Percentiles rank a stretch among this genome's conserved stretches.
phyloP scores from a whole-genome alignment of 2,329 filamentous ascomycete genomes.

The Gnomoniopsis smithogilvyi region DNA sequence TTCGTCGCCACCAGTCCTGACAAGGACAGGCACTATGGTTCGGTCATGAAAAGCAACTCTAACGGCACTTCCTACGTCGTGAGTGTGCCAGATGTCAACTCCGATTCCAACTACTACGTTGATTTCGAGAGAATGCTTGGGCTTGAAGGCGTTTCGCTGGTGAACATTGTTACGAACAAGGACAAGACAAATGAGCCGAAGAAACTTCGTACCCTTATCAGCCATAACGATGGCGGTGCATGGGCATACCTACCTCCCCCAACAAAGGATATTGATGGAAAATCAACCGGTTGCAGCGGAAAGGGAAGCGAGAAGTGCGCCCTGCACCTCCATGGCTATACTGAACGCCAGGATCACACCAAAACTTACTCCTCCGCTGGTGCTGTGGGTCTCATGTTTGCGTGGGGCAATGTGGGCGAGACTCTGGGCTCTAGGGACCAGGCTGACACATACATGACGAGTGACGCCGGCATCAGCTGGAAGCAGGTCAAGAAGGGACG shows the following conservation, averaged over 20 bases:
- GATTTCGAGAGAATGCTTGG: conserved; percentile 96
- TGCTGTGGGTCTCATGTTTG: conserved; percentile 88
- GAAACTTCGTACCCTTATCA: conserved; percentile 85
- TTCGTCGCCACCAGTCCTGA: conserved; percentile 78
- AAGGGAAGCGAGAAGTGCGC: conserved; percentile 62
- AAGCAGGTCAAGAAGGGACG: conserved; percentile 78
- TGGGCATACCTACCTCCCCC: conserved; percentile 81
- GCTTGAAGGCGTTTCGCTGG: conserved; percentile 83
- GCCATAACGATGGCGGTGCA: conserved; percentile 90
- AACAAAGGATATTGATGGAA: conserved; percentile 64
- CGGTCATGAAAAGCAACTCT: conserved; percentile 96
- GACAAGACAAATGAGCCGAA: conserved; percentile 67
- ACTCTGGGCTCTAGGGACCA: conserved; percentile 64
- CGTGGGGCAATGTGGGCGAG: conserved; percentile 82
- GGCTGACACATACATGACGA: conserved; percentile 86
- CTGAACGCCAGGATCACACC: conserved; percentile 76
- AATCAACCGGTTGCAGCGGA: conserved; percentile 67
- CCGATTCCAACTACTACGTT: conserved; percentile 72
- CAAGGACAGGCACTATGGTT: conserved; percentile 68
- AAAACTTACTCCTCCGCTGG: conserved; percentile 87
- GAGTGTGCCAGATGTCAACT: conserved; percentile 77
- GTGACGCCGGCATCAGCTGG: conserved; percentile 90
- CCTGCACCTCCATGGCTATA: conserved; percentile 93
- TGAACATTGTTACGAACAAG: conserved; percentile 79
- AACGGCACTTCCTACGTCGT: conserved; percentile 95